These are phyloP conservation scores for Wickerhamiella azymoides DNA, from an alignment of 805 yeast genomes.

Conservation along the genomic window DNA sequence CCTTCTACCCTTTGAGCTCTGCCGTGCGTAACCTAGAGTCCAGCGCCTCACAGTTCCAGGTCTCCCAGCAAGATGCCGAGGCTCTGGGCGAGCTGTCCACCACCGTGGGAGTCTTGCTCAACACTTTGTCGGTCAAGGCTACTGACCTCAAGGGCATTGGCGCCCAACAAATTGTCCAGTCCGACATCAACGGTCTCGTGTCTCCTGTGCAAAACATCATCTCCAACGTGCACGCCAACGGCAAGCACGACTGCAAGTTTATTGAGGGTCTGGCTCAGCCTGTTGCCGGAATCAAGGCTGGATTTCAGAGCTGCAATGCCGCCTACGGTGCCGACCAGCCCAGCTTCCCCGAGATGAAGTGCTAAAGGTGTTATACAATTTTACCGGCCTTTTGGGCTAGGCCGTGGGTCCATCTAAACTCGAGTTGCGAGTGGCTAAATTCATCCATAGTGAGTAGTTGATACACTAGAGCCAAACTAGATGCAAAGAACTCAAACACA, in stretches of 20 bases:
- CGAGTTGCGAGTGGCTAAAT: constrained; percentile 3
- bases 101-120: constrained; percentile 13
- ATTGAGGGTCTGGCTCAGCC: background rate
- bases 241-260: constrained; percentile 2
- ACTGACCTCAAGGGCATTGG: constrained; percentile 16
- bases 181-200: constrained; percentile 11
- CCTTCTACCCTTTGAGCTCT: constrained; percentile 7
- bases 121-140: constrained; percentile 16
- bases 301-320: background rate
- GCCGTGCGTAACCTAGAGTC: constrained; percentile 9
- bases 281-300: background rate
- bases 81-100: constrained; percentile 6
- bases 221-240: constrained; percentile 8
- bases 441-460: constrained; percentile 9
- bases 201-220: constrained; percentile 10
- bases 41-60: constrained; percentile 6
- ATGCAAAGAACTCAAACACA: constrained; percentile 5
- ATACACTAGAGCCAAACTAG: constrained; percentile 6
- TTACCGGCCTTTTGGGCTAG: background rate
- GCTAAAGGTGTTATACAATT: background rate
- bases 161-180: constrained; percentile 12
- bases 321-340: constrained; percentile 3
- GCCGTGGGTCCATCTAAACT: background rate
- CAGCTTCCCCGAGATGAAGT: constrained; percentile 4
- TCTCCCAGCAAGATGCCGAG: constrained; percentile 8